Evolutionary conservation across 2,329 filamentous ascomycete genomes (phyloP).

Genomic region (Stylonectria norvegica): DNA sequence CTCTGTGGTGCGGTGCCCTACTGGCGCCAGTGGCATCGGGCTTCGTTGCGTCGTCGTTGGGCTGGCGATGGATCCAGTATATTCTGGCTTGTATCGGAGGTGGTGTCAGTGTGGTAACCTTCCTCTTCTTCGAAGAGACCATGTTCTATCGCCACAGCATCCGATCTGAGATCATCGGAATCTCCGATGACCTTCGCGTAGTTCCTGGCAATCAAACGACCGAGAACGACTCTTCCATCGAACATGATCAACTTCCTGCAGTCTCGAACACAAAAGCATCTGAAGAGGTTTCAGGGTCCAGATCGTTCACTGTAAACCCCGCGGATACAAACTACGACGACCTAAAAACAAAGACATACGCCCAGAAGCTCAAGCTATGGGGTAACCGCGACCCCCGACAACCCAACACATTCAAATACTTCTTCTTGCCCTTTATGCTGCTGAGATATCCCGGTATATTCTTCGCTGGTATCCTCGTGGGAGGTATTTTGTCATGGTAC

Average conservation of each 20-base stretch:
- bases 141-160: constrained; percentile 17
- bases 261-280: too few relatives aligned
- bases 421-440: constrained; percentile 14
- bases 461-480: constrained; percentile 21
- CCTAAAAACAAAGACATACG: constrained; percentile 10
- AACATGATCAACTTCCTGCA: too few relatives aligned
- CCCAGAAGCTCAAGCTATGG: constrained; percentile 19
- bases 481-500: constrained; percentile 24
- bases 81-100: constrained; percentile 18
- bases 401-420: constrained; percentile 18
- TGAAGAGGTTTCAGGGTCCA: too few relatives aligned
- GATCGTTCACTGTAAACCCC: too few relatives aligned
- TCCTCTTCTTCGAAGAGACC: constrained; percentile 26
- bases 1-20: constrained; percentile 23
- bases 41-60: constrained; percentile 19
- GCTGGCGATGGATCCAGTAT: constrained; percentile 27
- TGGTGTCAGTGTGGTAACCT: constrained; percentile 9
- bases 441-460: constrained; percentile 19
- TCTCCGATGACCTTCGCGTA: constrained; percentile 3
- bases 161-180: constrained; percentile 1
- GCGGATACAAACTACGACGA: neutral
- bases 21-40: constrained; percentile 23
- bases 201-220: too few relatives aligned
- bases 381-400: constrained; percentile 15
- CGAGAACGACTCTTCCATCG: too few relatives aligned